phyloP scores from a whole-genome alignment of 2,329 filamentous ascomycete species.

The Tolypocladium guangdongense region DNA sequence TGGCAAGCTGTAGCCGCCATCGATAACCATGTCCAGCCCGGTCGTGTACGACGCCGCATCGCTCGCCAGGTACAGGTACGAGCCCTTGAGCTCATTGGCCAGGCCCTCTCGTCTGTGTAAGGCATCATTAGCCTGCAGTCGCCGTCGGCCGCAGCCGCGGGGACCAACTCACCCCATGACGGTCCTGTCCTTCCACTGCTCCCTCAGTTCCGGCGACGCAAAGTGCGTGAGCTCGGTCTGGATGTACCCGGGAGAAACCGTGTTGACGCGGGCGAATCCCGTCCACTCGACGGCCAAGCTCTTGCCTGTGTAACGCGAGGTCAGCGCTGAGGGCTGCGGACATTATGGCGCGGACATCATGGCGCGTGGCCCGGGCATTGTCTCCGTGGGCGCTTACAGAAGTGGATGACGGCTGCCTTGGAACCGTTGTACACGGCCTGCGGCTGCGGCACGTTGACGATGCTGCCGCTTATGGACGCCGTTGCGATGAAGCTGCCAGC shows the following conservation, averaged over 20 bases:
- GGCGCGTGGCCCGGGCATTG: too few species aligned
- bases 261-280: conserved; percentile 62
- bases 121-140: neutral
- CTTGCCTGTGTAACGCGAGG: conserved; percentile 24
- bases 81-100: conserved; percentile 67
- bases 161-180: conserved; percentile 52
- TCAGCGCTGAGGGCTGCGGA: neutral
- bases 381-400: conserved; percentile 31
- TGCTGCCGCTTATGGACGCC: conserved; percentile 67
- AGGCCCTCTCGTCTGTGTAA: conserved; percentile 52
- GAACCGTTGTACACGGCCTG: conserved; percentile 66
- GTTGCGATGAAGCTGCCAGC: conserved; percentile 68
- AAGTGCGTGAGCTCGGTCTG: conserved; percentile 62
- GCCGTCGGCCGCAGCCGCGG: neutral
- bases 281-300: conserved; percentile 69
- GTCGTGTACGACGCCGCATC: conserved; percentile 80
- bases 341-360: too few species aligned
- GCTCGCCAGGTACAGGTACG: conserved; percentile 70
- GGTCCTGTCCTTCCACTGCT: conserved; percentile 67
- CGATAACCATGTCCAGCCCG: conserved; percentile 60
- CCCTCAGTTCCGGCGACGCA: conserved; percentile 53
- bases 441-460: conserved; percentile 66
- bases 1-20: conserved; percentile 58
- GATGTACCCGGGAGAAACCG: conserved; percentile 66
- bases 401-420: conserved; percentile 53